A percentile compares a stretch with the other conserved stretches of the same genome.
phyloP scores from a whole-genome alignment of 1,284 basidiomycete genomes.

The Porodaedalea pini region DNA sequence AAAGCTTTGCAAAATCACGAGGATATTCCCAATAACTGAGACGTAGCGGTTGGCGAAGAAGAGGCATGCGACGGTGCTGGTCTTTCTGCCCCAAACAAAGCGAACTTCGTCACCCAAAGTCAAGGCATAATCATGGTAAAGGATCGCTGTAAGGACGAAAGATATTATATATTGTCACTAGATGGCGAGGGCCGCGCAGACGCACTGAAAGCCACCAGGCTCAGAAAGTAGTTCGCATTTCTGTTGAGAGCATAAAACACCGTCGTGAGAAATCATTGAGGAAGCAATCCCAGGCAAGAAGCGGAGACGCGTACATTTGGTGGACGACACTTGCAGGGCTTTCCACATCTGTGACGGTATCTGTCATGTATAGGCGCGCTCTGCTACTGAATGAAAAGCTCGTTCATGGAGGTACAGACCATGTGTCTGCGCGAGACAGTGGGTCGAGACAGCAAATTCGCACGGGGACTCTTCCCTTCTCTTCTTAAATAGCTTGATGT shows the following conservation, averaged over 20 bases:
- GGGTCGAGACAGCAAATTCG: no score
- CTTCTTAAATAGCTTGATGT: no score
- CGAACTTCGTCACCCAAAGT: conserved; percentile 15
- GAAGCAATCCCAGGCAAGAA: neutral
- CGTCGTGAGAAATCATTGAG: neutral
- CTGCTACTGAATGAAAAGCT: no score
- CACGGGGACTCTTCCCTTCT: no score
- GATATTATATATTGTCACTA: neutral
- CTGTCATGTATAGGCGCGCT: no score
- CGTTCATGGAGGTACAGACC: no score
- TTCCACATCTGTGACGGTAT: neutral
- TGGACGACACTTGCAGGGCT: neutral
- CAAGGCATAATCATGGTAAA: conserved; percentile 20
- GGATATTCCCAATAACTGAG: conserved; percentile 11
- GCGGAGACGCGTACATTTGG: conserved; percentile 7
- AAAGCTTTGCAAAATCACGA: conserved; percentile 12
- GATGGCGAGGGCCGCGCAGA: neutral
- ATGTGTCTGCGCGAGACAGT: no score
- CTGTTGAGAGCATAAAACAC: neutral
- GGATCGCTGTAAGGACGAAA: conserved; percentile 2
- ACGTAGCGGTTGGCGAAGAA: conserved; percentile 19
- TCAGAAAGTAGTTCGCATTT: conserved; percentile 6
- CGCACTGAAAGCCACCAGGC: conserved; percentile 14
- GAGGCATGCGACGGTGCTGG: conserved; percentile 6
- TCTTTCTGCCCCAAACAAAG: conserved; percentile 16